phyloP scores from a whole-genome alignment of 2,329 filamentous ascomycete genomes.

The Cercospora sesami region DNA sequence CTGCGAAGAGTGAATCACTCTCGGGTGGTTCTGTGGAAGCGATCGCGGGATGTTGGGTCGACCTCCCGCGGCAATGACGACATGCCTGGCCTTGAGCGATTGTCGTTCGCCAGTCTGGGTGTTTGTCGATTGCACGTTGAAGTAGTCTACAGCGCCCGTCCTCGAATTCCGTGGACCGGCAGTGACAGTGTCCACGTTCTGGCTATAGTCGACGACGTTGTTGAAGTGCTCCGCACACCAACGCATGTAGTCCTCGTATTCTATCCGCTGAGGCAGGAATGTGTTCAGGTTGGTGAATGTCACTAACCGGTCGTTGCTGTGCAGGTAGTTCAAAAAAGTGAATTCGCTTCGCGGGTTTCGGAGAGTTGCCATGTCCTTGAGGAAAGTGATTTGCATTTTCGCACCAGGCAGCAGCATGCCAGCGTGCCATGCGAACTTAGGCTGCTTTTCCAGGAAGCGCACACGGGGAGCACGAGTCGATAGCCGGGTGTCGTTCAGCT shows the following conservation, averaged over 20 bases:
- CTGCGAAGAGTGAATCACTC: constrained; percentile 84
- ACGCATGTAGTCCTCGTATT: constrained; percentile 93
- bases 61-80: constrained; percentile 69
- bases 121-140: constrained; percentile 67
- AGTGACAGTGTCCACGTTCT: constrained; percentile 71
- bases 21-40: constrained; percentile 68
- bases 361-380: constrained; percentile 91
- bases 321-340: constrained; percentile 93
- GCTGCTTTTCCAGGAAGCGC: constrained; percentile 84
- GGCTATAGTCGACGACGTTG: constrained; percentile 70
- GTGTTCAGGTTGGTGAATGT: constrained; percentile 90
- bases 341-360: constrained; percentile 86
- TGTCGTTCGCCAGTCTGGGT: constrained; percentile 56
- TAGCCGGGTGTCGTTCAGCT: constrained; percentile 43
- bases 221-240: constrained; percentile 86
- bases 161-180: constrained; percentile 54
- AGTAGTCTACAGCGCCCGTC: constrained; percentile 59
- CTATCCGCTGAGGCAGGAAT: constrained; percentile 79
- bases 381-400: constrained; percentile 96
- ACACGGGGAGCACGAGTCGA: constrained; percentile 62
- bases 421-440: constrained; percentile 83
- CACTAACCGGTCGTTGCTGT: constrained; percentile 75
- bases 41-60: constrained; percentile 68
- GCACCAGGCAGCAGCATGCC: constrained; percentile 93
- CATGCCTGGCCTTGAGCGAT: constrained; percentile 62